Conservation (phyloP, 331 rosid genomes). For the Telfairia occidentalis region DNA sequence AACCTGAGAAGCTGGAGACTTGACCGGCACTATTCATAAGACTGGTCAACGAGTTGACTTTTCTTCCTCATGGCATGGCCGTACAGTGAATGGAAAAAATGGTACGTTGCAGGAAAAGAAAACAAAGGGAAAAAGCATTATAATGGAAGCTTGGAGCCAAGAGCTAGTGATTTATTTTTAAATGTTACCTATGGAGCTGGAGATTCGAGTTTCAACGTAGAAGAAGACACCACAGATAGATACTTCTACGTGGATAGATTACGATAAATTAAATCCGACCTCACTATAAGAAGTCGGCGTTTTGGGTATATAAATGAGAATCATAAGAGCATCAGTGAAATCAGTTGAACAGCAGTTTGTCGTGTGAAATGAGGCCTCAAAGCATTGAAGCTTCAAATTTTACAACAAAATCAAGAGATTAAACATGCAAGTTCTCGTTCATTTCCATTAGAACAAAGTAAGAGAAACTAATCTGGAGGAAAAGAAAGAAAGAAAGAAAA, state of each 20-base stretch:
- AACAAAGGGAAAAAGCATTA: neutral
- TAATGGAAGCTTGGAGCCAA: neutral
- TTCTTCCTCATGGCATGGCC: neutral
- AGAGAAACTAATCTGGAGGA: slow-evolving; percentile 10
- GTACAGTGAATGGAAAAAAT: neutral
- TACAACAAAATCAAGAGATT: slow-evolving; percentile 14
- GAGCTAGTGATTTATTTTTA: neutral
- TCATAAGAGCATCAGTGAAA: neutral
- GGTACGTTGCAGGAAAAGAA: neutral
- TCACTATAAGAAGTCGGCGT: neutral
- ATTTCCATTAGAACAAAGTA: slow-evolving; percentile 13
- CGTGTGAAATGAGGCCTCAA: slow-evolving; percentile 4
- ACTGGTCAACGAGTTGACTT: slow-evolving; percentile 2
- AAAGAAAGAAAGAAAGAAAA: neutral
- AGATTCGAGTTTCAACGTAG: neutral
- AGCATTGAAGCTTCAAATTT: slow-evolving; percentile 9
- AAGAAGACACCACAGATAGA: neutral
- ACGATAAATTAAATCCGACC: neutral
- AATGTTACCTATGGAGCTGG: neutral
- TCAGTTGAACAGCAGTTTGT: neutral
- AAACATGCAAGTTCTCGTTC: slow-evolving; percentile 2
- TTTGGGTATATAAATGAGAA: neutral
- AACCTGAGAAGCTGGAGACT: neutral
- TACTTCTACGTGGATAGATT: neutral
- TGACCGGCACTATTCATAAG: neutral